Conservation (phyloP, 1,139 yeast species). For the Candida sanyaensis region DNA sequence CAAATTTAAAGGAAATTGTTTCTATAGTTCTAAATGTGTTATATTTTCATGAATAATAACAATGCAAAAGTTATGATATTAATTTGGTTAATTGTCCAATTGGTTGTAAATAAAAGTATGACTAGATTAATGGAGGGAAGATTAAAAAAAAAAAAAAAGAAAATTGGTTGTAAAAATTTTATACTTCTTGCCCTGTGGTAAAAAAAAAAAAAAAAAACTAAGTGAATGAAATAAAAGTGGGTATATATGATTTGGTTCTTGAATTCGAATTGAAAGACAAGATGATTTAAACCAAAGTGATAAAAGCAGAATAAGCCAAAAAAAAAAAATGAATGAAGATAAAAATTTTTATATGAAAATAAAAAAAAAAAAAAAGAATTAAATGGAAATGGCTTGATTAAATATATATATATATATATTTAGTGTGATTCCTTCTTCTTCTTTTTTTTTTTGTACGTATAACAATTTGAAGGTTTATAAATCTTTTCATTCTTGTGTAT, state of each 20-base stretch:
- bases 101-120: not conserved
- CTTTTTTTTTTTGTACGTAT: not conserved
- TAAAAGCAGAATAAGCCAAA: too few species aligned
- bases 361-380: too few species aligned
- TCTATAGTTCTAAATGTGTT: not conserved
- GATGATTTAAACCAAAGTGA: not conserved
- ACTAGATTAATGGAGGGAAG: not conserved
- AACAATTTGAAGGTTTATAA: not conserved
- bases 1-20: not conserved
- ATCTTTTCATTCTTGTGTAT: not conserved
- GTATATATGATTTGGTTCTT: not conserved
- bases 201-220: not conserved
- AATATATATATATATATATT: not conserved
- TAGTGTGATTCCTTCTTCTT: not conserved
- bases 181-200: not conserved
- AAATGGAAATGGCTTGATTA: not conserved
- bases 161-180: slow-evolving; percentile 1
- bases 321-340: too few species aligned
- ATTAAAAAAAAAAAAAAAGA: not conserved
- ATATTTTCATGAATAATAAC: not conserved
- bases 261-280: not conserved
- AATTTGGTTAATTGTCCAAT: not conserved
- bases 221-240: slow-evolving; percentile 1
- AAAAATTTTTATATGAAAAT: too few species aligned
- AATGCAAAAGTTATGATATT: not conserved